These are phyloP conservation scores for Penicillium nordicum DNA, from an alignment of 2,329 filamentous ascomycete genomes.

Conservation along the genomic window DNA sequence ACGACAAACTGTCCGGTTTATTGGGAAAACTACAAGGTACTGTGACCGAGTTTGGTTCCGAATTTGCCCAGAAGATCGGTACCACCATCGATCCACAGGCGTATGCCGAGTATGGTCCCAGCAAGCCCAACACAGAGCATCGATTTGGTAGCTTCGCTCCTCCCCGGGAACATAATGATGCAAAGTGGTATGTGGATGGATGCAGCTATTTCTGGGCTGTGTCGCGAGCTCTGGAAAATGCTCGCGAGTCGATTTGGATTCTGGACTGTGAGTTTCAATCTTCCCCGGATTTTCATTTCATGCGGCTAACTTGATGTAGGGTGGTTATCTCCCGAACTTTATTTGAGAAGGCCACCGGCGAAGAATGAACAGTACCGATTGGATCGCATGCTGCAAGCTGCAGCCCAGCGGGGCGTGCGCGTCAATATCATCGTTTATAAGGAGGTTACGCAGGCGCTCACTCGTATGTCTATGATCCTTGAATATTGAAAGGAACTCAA, in stretches of 20 bases:
- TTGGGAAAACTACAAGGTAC: slow-evolving; percentile 56
- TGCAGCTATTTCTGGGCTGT: slow-evolving; percentile 85
- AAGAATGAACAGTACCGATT: slow-evolving; percentile 79
- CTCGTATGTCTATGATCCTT: slow-evolving; percentile 56
- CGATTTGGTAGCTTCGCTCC: slow-evolving; percentile 67
- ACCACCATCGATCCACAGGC: slow-evolving; percentile 48
- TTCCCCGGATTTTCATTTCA: neutral
- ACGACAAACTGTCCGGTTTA: slow-evolving; percentile 44
- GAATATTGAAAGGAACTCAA: neutral
- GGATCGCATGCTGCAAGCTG: slow-evolving; percentile 76
- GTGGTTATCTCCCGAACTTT: slow-evolving; percentile 87
- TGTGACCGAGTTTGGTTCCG: slow-evolving; percentile 50
- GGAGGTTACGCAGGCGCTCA: slow-evolving; percentile 77
- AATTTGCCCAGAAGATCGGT: slow-evolving; percentile 50
- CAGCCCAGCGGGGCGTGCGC: slow-evolving; percentile 78
- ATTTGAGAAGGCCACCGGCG: slow-evolving; percentile 76
- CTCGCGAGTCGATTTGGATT: slow-evolving; percentile 76
- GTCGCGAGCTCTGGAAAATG: slow-evolving; percentile 72
- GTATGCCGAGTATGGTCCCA: slow-evolving; percentile 44
- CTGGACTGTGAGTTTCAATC: slow-evolving; percentile 59
- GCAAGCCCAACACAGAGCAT: slow-evolving; percentile 43
- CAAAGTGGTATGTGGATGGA: slow-evolving; percentile 86
- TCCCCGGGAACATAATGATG: slow-evolving; percentile 65
- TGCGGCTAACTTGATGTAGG: slow-evolving; percentile 30
- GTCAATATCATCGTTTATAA: slow-evolving; percentile 90